A percentile compares a stretch with the other conserved stretches of the same genome.
Evolutionary conservation across 129 eudicot genomes (phyloP).

Genomic region (Lonicera japonica): DNA sequence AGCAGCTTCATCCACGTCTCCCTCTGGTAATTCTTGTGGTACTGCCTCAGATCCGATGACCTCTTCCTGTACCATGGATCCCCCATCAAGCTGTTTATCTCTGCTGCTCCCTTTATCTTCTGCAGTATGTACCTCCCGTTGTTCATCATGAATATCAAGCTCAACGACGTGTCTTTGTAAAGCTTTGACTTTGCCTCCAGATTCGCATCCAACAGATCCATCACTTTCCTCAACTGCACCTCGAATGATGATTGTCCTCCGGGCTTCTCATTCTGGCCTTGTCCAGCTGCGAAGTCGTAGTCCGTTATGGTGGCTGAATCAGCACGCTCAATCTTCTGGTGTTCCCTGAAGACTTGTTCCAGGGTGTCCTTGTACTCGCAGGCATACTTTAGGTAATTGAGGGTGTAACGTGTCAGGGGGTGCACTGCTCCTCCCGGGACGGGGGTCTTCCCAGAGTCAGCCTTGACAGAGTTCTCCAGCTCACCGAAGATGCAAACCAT

Average conservation of each 20-base stretch:
- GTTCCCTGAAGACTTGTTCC: conserved; percentile 62
- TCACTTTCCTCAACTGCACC: conserved; percentile 30
- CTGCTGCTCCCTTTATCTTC: conserved; percentile 52
- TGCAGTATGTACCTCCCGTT: conserved; percentile 72
- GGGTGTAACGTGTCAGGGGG: conserved; percentile 64
- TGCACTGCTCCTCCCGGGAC: conserved; percentile 92
- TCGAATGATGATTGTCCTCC: conserved; percentile 41
- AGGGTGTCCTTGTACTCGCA: conserved; percentile 66
- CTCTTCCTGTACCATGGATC: conserved; percentile 55
- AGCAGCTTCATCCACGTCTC: conserved; percentile 71
- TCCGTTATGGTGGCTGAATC: conserved; percentile 37
- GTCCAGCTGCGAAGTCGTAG: conserved; percentile 7
- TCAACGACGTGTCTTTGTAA: conserved; percentile 50
- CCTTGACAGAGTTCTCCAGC: conserved; percentile 60
- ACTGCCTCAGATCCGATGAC: conserved; percentile 50
- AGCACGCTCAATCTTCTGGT: conserved; percentile 36
- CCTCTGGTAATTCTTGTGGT: conserved; percentile 61
- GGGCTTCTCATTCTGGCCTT: neutral
- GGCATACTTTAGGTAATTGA: conserved; percentile 63
- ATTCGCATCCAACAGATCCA: conserved; percentile 55
- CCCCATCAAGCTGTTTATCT: conserved; percentile 38
- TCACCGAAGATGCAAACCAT: conserved; percentile 57
- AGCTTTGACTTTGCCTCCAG: conserved; percentile 52
- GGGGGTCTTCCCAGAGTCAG: conserved; percentile 47
- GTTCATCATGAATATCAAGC: conserved; percentile 74